phyloP scores from a whole-genome alignment of 2,329 filamentous ascomycete species.

The Stagonosporopsis vannaccii region DNA sequence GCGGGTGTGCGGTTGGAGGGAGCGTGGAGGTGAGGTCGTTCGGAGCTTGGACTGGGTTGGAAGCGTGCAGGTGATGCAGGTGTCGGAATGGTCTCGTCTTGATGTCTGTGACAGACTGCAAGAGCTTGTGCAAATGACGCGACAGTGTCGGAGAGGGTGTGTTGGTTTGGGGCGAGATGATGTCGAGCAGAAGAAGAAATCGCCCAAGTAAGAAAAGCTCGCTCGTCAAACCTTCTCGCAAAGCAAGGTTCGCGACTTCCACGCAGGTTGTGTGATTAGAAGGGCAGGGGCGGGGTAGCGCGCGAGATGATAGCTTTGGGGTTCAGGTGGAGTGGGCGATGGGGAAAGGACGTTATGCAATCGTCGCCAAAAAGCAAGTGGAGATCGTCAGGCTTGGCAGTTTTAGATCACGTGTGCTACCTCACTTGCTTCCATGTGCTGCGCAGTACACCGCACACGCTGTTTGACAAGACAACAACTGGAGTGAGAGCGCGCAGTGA shows the following conservation, averaged over 20 bases:
- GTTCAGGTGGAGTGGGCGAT: conserved; percentile 25
- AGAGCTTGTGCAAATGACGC: conserved; percentile 43
- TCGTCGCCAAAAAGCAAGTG: conserved; percentile 32
- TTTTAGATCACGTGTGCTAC: conserved; percentile 31
- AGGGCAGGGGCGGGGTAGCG: conserved; percentile 23
- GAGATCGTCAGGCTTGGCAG: conserved; percentile 27
- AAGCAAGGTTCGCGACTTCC: conserved; percentile 33
- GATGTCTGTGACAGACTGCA: conserved; percentile 34
- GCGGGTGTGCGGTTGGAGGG: conserved; percentile 39
- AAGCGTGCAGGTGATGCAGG: conserved; percentile 44
- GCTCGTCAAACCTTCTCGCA: conserved; percentile 49
- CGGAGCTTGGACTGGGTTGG: conserved; percentile 43
- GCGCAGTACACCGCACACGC: not conserved
- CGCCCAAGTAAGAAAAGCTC: conserved; percentile 49
- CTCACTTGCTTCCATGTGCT: conserved; percentile 3
- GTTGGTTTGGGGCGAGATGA: conserved; percentile 34
- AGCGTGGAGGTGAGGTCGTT: conserved; percentile 45
- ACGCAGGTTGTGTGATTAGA: conserved; percentile 25
- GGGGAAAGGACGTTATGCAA: conserved; percentile 27
- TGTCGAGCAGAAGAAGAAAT: conserved; percentile 43
- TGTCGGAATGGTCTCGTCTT: conserved; percentile 39
- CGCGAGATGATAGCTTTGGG: conserved; percentile 17
- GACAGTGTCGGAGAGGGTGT: conserved; percentile 38
- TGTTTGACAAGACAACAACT: not conserved
- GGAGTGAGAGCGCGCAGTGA: not conserved